Evolutionary conservation across 2,329 filamentous ascomycete genomes (phyloP), one percentile per base, ranked within the genome.

Genomic region (Emmonsiellopsis sp.): DNA sequence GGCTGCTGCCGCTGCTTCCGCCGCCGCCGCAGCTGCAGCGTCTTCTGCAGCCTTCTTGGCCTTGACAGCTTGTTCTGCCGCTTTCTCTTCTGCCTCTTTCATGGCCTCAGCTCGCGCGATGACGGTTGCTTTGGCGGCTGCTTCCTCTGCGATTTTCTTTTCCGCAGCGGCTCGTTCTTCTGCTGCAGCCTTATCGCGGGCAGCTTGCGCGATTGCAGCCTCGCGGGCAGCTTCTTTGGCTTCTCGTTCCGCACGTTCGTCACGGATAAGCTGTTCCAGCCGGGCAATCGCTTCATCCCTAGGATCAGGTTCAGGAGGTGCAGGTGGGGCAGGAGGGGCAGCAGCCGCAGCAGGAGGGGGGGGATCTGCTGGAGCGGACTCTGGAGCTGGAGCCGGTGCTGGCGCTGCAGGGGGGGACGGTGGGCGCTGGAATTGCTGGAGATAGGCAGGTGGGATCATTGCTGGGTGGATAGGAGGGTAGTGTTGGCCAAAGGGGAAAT

Each of bases 271-370:
- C 60, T 85, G 77, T 57, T 80, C 76, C 56, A 84, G 77, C 53
- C 85, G 76, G n/a, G 74, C 73, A 57, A 85, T 82, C 53, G 85
- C 75, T 55, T 78, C 76, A 45, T 74, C 72, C 55, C 75, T 74
- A 7, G 71, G 65, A 17, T 72, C 70, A 27, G 72, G 70, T 36
- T 57, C 74, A 4, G 70, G 64, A 6, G 70, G 60, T 10, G 58
- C 59, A 1, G 61, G 54, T 2, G 63, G 61, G n/a, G 61, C 60
- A 6, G 58, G 60, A 39, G 67, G 59, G 3, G 63, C 55, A 37
- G 57, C 57, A 49, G 60, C 53, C 46, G 61, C 54, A 33, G 17
- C 17, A 17, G 64, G 55, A 40, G 61, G 57, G 11, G 54, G 63
- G 46, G 60, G 56, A 53, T 66, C 62, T n/a, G 61, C 55, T 44